Conservation (phyloP, 2,329 filamentous ascomycete species). For the Paecilomyces variotii region DNA sequence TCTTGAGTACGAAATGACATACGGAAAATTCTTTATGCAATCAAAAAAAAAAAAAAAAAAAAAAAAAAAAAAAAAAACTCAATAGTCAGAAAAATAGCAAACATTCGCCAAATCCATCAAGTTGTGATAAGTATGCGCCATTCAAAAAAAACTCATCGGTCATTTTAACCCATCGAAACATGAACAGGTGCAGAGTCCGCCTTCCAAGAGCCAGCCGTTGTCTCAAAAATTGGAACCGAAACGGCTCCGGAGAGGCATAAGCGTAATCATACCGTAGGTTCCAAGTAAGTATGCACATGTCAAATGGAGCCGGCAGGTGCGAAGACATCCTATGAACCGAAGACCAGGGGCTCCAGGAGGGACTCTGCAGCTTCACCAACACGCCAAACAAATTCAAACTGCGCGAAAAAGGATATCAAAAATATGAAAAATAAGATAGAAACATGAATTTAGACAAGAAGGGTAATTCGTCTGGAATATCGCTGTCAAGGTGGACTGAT, state of each 20-base stretch:
- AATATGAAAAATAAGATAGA: not conserved
- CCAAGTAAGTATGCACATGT: not conserved
- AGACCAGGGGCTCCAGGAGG: not conserved
- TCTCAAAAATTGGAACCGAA: not conserved
- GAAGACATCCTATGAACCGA: not conserved
- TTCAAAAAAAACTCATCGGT: not conserved
- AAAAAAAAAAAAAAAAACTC: not conserved
- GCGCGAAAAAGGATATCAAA: not conserved
- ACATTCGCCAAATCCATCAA: not conserved
- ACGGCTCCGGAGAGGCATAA: not conserved
- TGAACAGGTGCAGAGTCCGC: not conserved
- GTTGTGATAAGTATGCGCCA: not conserved
- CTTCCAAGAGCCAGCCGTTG: not conserved
- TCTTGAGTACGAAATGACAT: not conserved
- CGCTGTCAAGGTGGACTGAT: not conserved
- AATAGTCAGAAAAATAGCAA: not conserved
- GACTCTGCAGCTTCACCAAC: not conserved
- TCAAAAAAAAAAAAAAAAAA: not conserved
- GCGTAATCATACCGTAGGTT: too few relatives aligned
- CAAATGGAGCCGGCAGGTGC: not conserved
- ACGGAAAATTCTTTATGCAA: not conserved
- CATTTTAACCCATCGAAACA: not conserved
- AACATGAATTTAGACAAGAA: not conserved
- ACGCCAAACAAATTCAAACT: not conserved
- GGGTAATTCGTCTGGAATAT: not conserved